Evolutionary conservation across 1,284 basidiomycete species (phyloP).

Genomic region (Rhodotorula sp.): DNA sequence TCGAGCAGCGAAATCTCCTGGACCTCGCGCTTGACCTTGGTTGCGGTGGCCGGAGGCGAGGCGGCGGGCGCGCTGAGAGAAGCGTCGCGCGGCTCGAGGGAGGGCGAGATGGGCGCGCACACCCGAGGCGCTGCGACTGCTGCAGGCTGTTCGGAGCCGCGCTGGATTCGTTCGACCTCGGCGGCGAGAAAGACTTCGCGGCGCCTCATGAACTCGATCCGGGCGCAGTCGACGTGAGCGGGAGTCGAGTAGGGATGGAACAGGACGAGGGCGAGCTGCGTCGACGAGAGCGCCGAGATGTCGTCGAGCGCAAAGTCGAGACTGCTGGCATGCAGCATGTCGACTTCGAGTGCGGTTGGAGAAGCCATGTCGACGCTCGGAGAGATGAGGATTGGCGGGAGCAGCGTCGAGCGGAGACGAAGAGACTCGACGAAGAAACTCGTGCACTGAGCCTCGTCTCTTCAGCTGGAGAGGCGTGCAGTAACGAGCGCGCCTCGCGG

Average conservation of each 20-base stretch:
- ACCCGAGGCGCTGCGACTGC: background rate
- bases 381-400: background rate
- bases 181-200: background rate
- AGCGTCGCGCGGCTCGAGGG: background rate
- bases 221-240: background rate
- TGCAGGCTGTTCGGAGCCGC: background rate
- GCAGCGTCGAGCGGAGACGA: background rate
- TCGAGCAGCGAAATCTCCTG: conserved; percentile 21
- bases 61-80: background rate
- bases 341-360: background rate
- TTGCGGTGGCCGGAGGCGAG: background rate
- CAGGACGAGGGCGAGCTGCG: conserved; percentile 19
- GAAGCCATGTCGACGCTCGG: background rate
- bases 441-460: too few relatives aligned
- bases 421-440: too few relatives aligned
- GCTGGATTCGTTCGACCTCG: background rate
- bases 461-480: too few relatives aligned
- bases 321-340: background rate
- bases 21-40: conserved; percentile 12
- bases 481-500: too few relatives aligned
- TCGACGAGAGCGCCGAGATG: background rate
- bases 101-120: background rate
- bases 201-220: background rate
- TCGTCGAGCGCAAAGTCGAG: background rate
- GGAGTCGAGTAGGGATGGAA: conserved; percentile 1